phyloP scores from a whole-genome alignment of 371 early-diverging fungal species.

The Rhizopus delemar region DNA sequence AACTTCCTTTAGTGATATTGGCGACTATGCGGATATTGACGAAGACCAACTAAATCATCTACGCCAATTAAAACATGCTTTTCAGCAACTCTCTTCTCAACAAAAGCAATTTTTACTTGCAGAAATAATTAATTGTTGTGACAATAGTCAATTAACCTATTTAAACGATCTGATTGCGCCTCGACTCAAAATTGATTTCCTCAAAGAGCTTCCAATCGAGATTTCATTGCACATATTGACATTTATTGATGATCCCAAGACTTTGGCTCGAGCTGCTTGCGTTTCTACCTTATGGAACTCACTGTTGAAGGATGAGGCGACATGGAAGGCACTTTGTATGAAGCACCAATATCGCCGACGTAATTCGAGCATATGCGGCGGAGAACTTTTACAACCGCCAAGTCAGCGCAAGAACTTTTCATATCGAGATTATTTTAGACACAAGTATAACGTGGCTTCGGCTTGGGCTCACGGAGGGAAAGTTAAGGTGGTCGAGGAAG shows the following conservation, averaged over 20 bases:
- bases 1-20: slow-evolving; percentile 9
- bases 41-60: slow-evolving; percentile 39
- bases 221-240: slow-evolving; percentile 71
- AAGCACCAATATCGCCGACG: slow-evolving; percentile 52
- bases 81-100: slow-evolving; percentile 44
- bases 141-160: slow-evolving; percentile 58
- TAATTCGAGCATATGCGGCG: slow-evolving; percentile 53
- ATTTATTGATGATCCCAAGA: slow-evolving; percentile 67
- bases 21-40: slow-evolving; percentile 19
- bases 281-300: slow-evolving; percentile 79
- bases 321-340: slow-evolving; percentile 53
- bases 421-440: slow-evolving; percentile 76
- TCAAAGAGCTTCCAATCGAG: slow-evolving; percentile 75
- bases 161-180: slow-evolving; percentile 61
- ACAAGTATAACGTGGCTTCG: slow-evolving; percentile 70
- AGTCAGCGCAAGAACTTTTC: slow-evolving; percentile 54
- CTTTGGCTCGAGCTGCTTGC: slow-evolving; percentile 72
- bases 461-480: slow-evolving; percentile 79
- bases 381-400: slow-evolving; percentile 50
- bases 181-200: slow-evolving; percentile 76
- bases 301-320: slow-evolving; percentile 66
- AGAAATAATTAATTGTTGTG: slow-evolving; percentile 60
- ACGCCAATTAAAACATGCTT: slow-evolving; percentile 40
- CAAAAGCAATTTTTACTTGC: slow-evolving; percentile 46
- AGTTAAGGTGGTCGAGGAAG: slow-evolving; percentile 72